Evolutionary conservation across 2,329 filamentous ascomycete genomes (phyloP), one percentile per base, ranked within the genome.

Genomic region (Aspergillus tanneri): DNA sequence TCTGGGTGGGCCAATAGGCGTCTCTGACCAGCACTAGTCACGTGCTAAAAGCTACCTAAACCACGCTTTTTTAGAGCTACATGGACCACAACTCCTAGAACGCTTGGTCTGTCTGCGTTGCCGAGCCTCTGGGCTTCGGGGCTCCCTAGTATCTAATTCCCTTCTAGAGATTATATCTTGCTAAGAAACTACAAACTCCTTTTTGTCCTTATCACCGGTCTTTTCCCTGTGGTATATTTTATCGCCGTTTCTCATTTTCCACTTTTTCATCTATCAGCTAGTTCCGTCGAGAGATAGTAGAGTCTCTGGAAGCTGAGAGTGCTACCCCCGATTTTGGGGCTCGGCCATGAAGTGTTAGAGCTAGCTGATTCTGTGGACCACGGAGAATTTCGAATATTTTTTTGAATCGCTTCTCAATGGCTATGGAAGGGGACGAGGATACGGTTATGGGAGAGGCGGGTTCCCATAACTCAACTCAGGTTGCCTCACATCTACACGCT

Each of bases 381-480:
- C 46, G 40, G 37, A 51, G 37, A 51, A 49, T 21, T 43, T 43
- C 36, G 34, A 37, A 14, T 39, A 5, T 27, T 24, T 25, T 23
- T 49, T 30, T 47, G n/a, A 42, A 39, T 10, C 39, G 34, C 24
- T 47, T 42, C 18, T 23, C 42, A 30, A 39, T 24, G 43, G 51
- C 37, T n/a, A 66, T 64, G 65, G 67, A 67, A 41, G 61, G 59
- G 41, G 68, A 71, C 47, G 68, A 71, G 48, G 70, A 72, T 51
- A 66, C 63, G n/a, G 55, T 72, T 14, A 73, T 72, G 70, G 58
- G 61, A 34, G 66, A 68, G 21, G 55, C 59, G 24, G 57, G 53
- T 44, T 43, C 59, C 32, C 59, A 57, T 21, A 48, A 40, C 12
- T 46, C 47, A 34, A 53, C 54, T 22, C 54, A 55, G 34, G 42